Conservation (phyloP, 176 grass and related monocot genomes). For the Hyparrhenia diplandra region DNA sequence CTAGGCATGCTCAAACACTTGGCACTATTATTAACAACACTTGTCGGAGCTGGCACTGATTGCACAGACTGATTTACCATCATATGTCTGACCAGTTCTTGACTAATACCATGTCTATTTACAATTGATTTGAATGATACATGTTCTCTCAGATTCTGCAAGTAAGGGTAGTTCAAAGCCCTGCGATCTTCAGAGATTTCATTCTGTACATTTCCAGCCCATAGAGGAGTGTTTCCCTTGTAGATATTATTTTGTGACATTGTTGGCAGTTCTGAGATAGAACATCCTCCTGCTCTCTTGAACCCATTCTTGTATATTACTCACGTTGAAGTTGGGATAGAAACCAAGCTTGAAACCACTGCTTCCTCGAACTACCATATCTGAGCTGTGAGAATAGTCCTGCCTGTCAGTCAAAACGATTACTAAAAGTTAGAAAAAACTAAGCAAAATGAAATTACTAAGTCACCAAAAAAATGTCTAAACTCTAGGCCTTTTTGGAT, state of each 20-base stretch:
- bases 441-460: background rate
- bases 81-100: background rate
- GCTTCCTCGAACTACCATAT: conserved; percentile 14
- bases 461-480: background rate
- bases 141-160: conserved; percentile 22
- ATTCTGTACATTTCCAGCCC: conserved; percentile 6
- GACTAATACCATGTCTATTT: conserved; percentile 17
- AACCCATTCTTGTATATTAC: conserved; percentile 32
- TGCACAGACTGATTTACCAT: conserved; percentile 11
- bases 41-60: background rate
- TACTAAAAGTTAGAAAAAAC: too few relatives aligned
- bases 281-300: conserved; percentile 19
- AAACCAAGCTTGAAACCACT: background rate
- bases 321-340: conserved; percentile 22
- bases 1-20: conserved; percentile 4
- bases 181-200: background rate
- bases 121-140: conserved; percentile 13
- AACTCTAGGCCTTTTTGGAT: too few relatives aligned
- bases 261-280: conserved; percentile 24
- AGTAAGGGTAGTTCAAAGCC: conserved; percentile 9
- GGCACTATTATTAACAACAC: conserved; percentile 6
- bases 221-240: conserved; percentile 20
- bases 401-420: too few relatives aligned
- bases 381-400: background rate
- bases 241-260: conserved; percentile 2